These are phyloP conservation scores for Nannochloropsis gaditana DNA, from an alignment of 108 stramenopile species.

Conservation along the genomic window DNA sequence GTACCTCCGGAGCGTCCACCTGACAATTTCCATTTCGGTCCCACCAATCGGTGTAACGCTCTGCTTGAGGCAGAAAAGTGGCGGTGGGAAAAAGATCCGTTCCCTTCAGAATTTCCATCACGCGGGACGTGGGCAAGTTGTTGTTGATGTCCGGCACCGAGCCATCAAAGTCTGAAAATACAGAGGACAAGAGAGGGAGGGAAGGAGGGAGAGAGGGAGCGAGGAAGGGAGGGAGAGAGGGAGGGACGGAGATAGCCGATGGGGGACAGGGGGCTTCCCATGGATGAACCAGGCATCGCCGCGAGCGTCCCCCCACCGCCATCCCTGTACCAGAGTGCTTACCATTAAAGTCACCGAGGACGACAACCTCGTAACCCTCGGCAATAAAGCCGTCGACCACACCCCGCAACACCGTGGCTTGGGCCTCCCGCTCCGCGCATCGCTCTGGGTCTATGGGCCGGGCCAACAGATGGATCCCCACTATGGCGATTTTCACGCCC, in stretches of 20 bases:
- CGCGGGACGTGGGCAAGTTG: constrained; percentile 18
- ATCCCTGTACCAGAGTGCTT: too few relatives aligned
- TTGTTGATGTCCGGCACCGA: background rate
- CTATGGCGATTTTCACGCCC: constrained; percentile 1
- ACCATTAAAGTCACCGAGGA: constrained; percentile 25
- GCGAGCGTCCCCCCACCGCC: background rate
- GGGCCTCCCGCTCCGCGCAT: constrained; percentile 15
- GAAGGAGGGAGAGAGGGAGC: background rate
- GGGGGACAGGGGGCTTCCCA: background rate
- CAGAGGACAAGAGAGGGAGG: background rate
- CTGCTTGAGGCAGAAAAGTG: background rate
- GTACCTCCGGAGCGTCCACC: background rate
- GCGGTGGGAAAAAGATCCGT: background rate
- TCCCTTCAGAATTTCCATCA: background rate
- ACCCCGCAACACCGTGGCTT: constrained; percentile 20
- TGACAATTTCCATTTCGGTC: background rate
- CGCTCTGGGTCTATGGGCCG: background rate
- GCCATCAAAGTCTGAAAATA: background rate
- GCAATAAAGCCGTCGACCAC: background rate
- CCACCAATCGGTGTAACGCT: background rate
- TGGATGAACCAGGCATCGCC: background rate
- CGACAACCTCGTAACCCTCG: background rate
- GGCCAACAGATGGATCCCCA: constrained; percentile 22
- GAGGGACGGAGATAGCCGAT: background rate
- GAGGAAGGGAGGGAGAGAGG: background rate